A percentile compares a stretch with the other conserved stretches of the same genome.
Evolutionary conservation across 768 basidiomycete genomes (phyloP).

Genomic region (Steccherinum ochraceum): DNA sequence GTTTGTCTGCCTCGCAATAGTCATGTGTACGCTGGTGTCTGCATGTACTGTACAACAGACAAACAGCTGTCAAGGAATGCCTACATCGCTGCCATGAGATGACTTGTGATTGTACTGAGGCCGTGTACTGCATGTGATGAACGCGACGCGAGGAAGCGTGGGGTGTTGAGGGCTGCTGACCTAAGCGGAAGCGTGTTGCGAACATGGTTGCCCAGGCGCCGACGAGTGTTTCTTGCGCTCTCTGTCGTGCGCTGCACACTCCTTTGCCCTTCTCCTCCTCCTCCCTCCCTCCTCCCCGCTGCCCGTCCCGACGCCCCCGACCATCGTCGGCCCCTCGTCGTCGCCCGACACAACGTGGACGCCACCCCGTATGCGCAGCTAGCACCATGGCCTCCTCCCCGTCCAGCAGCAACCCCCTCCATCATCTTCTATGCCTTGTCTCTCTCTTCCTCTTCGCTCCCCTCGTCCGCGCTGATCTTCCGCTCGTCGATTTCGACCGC

Average conservation of each 20-base stretch:
- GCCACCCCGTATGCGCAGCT: neutral
- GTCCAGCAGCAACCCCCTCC: neutral
- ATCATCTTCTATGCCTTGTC: neutral
- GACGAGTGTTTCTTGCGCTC: neutral
- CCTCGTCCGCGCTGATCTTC: slow-evolving; percentile 17
- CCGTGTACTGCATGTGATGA: too few relatives aligned
- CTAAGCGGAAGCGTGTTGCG: neutral
- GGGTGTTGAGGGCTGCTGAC: neutral
- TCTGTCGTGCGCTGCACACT: neutral
- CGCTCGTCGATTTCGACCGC: slow-evolving; percentile 23
- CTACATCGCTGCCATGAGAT: too few relatives aligned
- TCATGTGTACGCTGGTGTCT: too few relatives aligned
- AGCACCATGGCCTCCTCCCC: neutral
- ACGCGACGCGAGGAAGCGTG: neutral
- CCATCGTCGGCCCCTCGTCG: neutral
- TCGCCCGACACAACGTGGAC: neutral
- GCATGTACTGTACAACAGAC: too few relatives aligned
- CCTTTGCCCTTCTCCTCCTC: neutral
- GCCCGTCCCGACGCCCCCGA: neutral
- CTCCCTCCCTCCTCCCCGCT: neutral
- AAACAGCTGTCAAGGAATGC: too few relatives aligned
- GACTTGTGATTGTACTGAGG: neutral
- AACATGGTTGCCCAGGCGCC: neutral
- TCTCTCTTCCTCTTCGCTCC: neutral
- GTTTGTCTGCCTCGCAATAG: too few relatives aligned